Percentiles rank a stretch among this genome's conserved stretches.
phyloP scores from a whole-genome alignment of 495 filamentous ascomycete species.

The Tuber brumale region DNA sequence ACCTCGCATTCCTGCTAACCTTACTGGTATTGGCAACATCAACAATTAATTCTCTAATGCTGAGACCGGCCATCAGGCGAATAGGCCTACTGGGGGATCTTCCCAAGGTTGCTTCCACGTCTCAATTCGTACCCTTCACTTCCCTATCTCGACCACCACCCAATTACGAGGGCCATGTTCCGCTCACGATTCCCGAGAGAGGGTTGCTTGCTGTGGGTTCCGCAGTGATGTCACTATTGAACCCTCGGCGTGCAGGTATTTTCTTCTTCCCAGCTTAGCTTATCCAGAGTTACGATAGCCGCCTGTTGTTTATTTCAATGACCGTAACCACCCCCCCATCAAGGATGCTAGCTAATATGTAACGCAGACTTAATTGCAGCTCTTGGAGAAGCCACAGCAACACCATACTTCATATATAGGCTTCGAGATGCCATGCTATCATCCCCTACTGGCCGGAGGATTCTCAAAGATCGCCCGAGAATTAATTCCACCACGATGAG shows the following conservation, averaged over 20 bases:
- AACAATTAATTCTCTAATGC: background rate
- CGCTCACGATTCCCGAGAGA: constrained; percentile 70
- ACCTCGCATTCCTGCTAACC: background rate
- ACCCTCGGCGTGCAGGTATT: constrained; percentile 70
- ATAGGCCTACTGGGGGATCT: background rate
- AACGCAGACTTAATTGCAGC: constrained; percentile 79
- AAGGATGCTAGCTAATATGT: constrained; percentile 12
- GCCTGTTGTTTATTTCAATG: background rate
- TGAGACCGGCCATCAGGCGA: background rate
- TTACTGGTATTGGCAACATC: background rate
- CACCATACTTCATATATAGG: constrained; percentile 89
- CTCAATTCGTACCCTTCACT: constrained; percentile 53
- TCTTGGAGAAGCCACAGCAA: constrained; percentile 85
- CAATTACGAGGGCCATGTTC: constrained; percentile 87
- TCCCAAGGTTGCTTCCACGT: background rate
- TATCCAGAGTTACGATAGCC: background rate
- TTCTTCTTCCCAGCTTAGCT: background rate
- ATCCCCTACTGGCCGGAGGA: constrained; percentile 75
- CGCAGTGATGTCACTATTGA: constrained; percentile 67
- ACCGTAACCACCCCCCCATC: background rate
- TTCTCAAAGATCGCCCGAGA: constrained; percentile 81
- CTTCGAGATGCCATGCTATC: constrained; percentile 87
- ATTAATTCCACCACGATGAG: constrained; percentile 73
- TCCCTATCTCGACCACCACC: constrained; percentile 72
- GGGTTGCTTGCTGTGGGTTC: constrained; percentile 73